Percentiles rank a stretch among this genome's conserved stretches.
Evolutionary conservation across 345 rosid species (phyloP).

Genomic region (Brassica rapa): DNA sequence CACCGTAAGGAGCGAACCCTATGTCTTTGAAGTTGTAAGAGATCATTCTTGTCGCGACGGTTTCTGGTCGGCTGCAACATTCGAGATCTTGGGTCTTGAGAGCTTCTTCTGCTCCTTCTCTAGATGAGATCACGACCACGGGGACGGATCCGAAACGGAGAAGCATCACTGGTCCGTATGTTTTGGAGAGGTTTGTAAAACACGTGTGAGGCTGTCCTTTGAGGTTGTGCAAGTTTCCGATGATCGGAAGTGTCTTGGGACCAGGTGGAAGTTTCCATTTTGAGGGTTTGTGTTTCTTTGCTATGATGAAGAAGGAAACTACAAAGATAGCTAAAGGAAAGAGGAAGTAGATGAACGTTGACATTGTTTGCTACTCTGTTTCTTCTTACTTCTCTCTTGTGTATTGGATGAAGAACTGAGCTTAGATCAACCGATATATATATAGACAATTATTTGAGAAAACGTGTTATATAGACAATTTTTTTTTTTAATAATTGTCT

Average conservation of each 20-base stretch:
- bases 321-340: not conserved
- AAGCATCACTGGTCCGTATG: constrained; percentile 53
- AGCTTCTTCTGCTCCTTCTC: constrained; percentile 45
- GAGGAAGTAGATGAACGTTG: constrained; percentile 26
- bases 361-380: constrained; percentile 20
- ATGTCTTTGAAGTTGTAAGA: constrained; percentile 43
- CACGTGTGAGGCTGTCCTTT: constrained; percentile 42
- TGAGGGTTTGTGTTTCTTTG: constrained; percentile 3
- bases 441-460: not conserved
- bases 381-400: not conserved
- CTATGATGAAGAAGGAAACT: constrained; percentile 1
- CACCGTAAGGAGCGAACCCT: constrained; percentile 46
- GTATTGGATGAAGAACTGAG: not conserved
- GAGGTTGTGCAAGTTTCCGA: constrained; percentile 52
- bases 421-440: not conserved
- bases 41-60: constrained; percentile 30
- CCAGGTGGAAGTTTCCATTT: constrained; percentile 40
- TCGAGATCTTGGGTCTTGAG: constrained; percentile 42
- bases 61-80: constrained; percentile 45
- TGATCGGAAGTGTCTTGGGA: constrained; percentile 47
- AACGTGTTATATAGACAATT: not conserved
- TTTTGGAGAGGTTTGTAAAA: constrained; percentile 39
- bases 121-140: constrained; percentile 47
- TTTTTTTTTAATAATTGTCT: not conserved
- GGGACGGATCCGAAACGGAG: constrained; percentile 48